Conservation (phyloP, 768 basidiomycete species). For the Lentinula sp. region DNA sequence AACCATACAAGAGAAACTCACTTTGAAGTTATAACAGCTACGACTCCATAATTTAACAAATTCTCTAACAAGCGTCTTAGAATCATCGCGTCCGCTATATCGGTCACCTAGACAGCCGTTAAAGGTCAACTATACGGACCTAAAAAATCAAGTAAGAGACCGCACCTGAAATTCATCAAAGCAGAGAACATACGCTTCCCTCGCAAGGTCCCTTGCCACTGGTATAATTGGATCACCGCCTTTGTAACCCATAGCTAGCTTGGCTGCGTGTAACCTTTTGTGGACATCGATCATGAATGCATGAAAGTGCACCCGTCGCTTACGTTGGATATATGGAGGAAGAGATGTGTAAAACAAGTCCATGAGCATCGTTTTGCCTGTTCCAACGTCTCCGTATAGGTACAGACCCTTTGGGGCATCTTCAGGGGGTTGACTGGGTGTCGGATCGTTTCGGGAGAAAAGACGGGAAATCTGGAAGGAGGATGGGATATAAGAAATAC, state of each 20-base stretch:
- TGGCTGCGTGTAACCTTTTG: constrained; percentile 82
- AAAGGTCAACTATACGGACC: not conserved
- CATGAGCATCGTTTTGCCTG: constrained; percentile 99
- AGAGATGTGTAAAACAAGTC: constrained; percentile 91
- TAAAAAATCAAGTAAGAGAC: constrained; percentile 8
- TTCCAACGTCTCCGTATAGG: constrained; percentile 94
- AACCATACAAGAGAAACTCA: constrained; percentile 31
- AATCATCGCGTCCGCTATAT: constrained; percentile 98
- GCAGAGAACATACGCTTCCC: constrained; percentile 80
- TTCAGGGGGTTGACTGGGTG: constrained; percentile 37
- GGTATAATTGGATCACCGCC: constrained; percentile 83
- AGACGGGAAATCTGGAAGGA: constrained; percentile 39
- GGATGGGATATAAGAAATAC: constrained; percentile 18
- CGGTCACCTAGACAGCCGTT: constrained; percentile 61
- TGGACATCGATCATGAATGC: constrained; percentile 99
- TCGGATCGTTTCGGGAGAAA: constrained; percentile 30
- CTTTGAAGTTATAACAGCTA: constrained; percentile 98
- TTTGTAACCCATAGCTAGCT: constrained; percentile 58
- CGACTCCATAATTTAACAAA: constrained; percentile 83
- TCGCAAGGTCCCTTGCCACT: constrained; percentile 82
- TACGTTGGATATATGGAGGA: constrained; percentile 55
- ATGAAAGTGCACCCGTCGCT: constrained; percentile 94
- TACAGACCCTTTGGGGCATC: constrained; percentile 83
- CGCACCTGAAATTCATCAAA: constrained; percentile 97
- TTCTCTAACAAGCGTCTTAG: constrained; percentile 82